Percentiles rank a stretch among this genome's conserved stretches.
phyloP scores from a whole-genome alignment of 73 alveolate genomes.

The Paramecium tetraurelia region DNA sequence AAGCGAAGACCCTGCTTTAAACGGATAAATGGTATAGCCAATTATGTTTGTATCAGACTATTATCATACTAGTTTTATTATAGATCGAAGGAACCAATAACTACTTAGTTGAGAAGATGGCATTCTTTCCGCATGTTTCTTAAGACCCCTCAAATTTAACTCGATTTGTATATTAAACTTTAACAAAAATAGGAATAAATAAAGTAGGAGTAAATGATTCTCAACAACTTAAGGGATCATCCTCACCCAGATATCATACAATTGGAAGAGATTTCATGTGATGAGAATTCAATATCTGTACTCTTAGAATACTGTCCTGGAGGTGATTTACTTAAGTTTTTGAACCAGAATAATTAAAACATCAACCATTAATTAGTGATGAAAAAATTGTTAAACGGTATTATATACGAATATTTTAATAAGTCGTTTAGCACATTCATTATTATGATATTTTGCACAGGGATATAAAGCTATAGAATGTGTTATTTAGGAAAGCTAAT shows the following conservation, averaged over 20 bases:
- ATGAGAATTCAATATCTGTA: not conserved
- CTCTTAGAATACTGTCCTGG: not conserved
- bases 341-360: not conserved
- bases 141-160: not conserved
- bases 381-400: not conserved
- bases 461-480: constrained; percentile 16
- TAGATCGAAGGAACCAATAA: not conserved
- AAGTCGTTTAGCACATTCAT: not conserved
- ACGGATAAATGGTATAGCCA: not conserved
- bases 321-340: not conserved
- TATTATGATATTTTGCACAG: not conserved
- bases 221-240: not conserved
- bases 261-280: not conserved
- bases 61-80: not conserved
- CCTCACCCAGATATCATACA: not conserved
- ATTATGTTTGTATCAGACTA: not conserved
- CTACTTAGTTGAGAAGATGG: not conserved
- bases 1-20: not conserved
- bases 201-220: not conserved
- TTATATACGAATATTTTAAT: not conserved
- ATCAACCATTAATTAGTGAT: not conserved
- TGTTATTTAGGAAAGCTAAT: not conserved
- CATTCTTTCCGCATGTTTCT: not conserved
- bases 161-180: not conserved
- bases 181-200: not conserved